phyloP scores from a whole-genome alignment of 1,139 yeast genomes.

The Pichia sp. region DNA sequence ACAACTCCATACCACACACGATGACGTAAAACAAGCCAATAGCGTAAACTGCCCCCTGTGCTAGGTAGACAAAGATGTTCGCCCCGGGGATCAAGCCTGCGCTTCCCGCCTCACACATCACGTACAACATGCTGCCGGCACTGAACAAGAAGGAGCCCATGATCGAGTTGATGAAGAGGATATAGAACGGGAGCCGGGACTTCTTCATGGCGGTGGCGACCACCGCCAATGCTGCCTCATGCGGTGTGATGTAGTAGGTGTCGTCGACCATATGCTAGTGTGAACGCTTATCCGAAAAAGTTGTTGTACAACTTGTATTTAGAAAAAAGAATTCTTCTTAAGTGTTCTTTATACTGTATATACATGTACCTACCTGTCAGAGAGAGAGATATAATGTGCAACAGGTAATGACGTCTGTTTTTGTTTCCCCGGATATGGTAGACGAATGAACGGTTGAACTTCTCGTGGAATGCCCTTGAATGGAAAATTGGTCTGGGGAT shows the following conservation, averaged over 20 bases:
- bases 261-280: slow-evolving; percentile 38
- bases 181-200: slow-evolving; percentile 57
- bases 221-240: slow-evolving; percentile 75
- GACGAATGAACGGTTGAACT: no score
- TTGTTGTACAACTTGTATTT: no score
- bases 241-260: slow-evolving; percentile 59
- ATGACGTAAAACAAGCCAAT: slow-evolving; percentile 72
- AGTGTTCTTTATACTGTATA: neutral
- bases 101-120: slow-evolving; percentile 50
- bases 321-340: neutral
- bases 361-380: neutral
- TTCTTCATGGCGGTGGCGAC: slow-evolving; percentile 83
- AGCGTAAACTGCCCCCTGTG: slow-evolving; percentile 59
- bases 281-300: neutral
- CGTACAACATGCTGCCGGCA: slow-evolving; percentile 68
- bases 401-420: no score
- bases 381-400: neutral
- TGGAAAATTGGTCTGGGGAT: no score
- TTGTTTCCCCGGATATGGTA: no score
- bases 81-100: slow-evolving; percentile 36
- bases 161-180: slow-evolving; percentile 55
- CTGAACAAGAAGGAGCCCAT: slow-evolving; percentile 68
- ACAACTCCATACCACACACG: slow-evolving; percentile 66
- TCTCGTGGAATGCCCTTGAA: no score
- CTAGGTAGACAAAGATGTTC: slow-evolving; percentile 49